These are phyloP conservation scores for Phialophora macrospora DNA, from an alignment of 2,329 filamentous ascomycete genomes.

Conservation along the genomic window DNA sequence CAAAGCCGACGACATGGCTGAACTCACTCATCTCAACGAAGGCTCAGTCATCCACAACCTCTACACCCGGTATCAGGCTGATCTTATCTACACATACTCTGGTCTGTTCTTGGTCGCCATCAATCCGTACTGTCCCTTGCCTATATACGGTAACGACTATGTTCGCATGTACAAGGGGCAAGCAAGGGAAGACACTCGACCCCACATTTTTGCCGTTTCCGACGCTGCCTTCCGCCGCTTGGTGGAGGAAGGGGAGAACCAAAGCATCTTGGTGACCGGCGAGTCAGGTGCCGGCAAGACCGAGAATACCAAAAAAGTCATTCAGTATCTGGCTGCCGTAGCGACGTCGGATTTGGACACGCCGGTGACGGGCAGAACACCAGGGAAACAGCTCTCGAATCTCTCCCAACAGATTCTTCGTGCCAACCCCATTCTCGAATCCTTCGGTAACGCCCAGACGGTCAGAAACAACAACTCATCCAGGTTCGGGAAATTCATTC, in stretches of 20 bases:
- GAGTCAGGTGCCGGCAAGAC: slow-evolving; percentile 98
- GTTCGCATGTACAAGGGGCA: slow-evolving; percentile 97
- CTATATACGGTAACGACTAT: slow-evolving; percentile 96
- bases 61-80: slow-evolving; percentile 90
- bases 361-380: slow-evolving; percentile 60
- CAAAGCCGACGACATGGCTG: slow-evolving; percentile 99
- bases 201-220: slow-evolving; percentile 97
- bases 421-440: slow-evolving; percentile 95
- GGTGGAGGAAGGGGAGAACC: slow-evolving; percentile 92
- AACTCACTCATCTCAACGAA: slow-evolving; percentile 96
- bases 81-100: slow-evolving; percentile 97
- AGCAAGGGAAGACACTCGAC: slow-evolving; percentile 89
- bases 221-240: slow-evolving; percentile 95
- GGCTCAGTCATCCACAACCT: slow-evolving; percentile 97
- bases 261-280: slow-evolving; percentile 97
- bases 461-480: slow-evolving; percentile 98
- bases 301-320: slow-evolving; percentile 99
- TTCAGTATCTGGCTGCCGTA: slow-evolving; percentile 95
- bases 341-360: slow-evolving; percentile 74
- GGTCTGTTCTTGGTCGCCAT: slow-evolving; percentile 95
- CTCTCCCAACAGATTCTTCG: slow-evolving; percentile 95
- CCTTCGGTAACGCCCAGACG: slow-evolving; percentile 97
- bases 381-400: slow-evolving; percentile 73
- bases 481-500: slow-evolving; percentile 96
- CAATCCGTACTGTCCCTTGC: slow-evolving; percentile 91